Conservation (phyloP, 108 stramenopile genomes). For the Cyclotella sp. region DNA sequence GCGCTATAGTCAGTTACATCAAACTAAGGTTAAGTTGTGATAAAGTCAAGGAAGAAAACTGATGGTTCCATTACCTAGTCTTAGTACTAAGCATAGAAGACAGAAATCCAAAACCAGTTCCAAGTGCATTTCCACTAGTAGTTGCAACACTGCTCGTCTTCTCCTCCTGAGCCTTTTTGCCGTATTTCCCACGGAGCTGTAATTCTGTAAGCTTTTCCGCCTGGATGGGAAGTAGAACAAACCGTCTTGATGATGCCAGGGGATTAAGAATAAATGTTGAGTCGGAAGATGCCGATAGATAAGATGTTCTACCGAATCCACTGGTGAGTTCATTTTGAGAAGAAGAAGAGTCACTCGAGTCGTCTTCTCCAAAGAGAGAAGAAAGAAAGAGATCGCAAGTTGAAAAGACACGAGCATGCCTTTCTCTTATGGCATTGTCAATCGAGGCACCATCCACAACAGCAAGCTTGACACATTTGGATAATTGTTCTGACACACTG, state of each 20-base stretch:
- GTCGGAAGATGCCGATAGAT: conserved; percentile 32
- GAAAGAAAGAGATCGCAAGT: conserved; percentile 77
- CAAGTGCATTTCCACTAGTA: conserved; percentile 67
- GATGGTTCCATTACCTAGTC: conserved; percentile 42
- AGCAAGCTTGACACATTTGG: conserved; percentile 26
- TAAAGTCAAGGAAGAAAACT: neutral
- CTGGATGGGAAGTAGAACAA: conserved; percentile 82
- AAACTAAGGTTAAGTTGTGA: neutral
- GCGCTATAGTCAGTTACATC: no score
- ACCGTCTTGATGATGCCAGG: conserved; percentile 77
- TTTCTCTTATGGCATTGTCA: conserved; percentile 55
- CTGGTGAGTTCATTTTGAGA: conserved; percentile 6
- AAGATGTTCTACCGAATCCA: conserved; percentile 37
- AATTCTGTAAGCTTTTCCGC: conserved; percentile 86
- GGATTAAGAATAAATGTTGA: conserved; percentile 68
- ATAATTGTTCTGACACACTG: conserved; percentile 28
- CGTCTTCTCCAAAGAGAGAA: conserved; percentile 74
- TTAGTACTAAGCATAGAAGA: conserved; percentile 84
- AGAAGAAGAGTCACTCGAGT: conserved; percentile 27
- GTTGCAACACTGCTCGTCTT: conserved; percentile 40
- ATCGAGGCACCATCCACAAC: conserved; percentile 31
- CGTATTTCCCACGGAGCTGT: conserved; percentile 75
- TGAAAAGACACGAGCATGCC: conserved; percentile 60
- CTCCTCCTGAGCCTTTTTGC: conserved; percentile 58
- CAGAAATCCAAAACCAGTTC: conserved; percentile 78